Percentiles rank a stretch among this genome's conserved stretches.
Evolutionary conservation across 116 monocot species (phyloP).

Genomic region (Zostera marina): DNA sequence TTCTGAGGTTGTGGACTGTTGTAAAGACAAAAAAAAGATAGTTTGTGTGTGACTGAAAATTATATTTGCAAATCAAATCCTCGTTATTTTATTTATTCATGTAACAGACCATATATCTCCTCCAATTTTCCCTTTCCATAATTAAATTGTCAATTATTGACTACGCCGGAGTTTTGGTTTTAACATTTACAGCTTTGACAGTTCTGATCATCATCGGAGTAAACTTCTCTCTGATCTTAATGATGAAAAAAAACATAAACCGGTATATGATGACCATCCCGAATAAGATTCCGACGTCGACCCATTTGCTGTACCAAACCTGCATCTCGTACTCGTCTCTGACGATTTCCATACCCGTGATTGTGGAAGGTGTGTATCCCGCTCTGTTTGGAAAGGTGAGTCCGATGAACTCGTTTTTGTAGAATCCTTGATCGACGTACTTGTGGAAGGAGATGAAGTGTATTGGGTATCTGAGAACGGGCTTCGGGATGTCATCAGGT

Average conservation of each 20-base stretch:
- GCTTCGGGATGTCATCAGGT: conserved; percentile 33
- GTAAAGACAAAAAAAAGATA: too few relatives aligned
- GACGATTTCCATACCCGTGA: conserved; percentile 23
- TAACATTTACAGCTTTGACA: background rate
- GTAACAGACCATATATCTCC: too few relatives aligned
- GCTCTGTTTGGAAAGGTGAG: conserved; percentile 20
- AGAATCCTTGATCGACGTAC: conserved; percentile 40
- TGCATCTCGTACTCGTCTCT: conserved; percentile 28
- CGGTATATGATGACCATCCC: conserved; percentile 43
- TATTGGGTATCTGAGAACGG: conserved; percentile 36
- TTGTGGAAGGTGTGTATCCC: conserved; percentile 1
- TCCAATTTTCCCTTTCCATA: too few relatives aligned
- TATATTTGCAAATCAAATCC: too few relatives aligned
- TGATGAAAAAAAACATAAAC: conserved; percentile 29
- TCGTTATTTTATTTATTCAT: background rate
- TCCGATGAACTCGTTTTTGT: conserved; percentile 53
- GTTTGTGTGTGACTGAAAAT: too few relatives aligned
- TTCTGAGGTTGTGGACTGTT: too few relatives aligned
- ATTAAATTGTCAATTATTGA: too few relatives aligned
- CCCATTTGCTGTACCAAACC: conserved; percentile 37
- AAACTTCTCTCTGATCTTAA: conserved; percentile 23
- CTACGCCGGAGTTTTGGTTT: background rate
- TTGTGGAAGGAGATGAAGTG: conserved; percentile 43
- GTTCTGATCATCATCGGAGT: conserved; percentile 17
- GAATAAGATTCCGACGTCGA: conserved; percentile 32